Conservation (phyloP, 495 filamentous ascomycete genomes). For the Zalerion maritima region DNA sequence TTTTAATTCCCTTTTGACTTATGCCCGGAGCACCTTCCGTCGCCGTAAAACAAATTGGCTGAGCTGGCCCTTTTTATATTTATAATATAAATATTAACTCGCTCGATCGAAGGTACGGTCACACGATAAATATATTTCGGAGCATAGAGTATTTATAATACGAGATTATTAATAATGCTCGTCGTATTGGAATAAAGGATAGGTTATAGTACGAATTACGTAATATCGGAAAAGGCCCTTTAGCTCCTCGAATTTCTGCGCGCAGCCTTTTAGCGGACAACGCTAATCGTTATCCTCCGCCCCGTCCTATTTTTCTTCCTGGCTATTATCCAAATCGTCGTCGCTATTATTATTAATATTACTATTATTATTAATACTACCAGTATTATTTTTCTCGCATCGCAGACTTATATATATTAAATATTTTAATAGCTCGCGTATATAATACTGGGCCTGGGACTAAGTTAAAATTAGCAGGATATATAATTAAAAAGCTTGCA, state of each 20-base stretch:
- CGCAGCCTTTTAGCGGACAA: conserved; percentile 1
- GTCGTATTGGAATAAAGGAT: too few species aligned
- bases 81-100: too few species aligned
- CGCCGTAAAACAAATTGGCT: too few species aligned
- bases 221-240: neutral
- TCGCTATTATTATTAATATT: neutral
- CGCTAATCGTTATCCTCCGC: neutral
- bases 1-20: neutral
- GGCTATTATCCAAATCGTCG: neutral
- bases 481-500: too few species aligned
- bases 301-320: neutral
- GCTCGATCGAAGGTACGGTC: too few species aligned
- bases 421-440: neutral
- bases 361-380: neutral
- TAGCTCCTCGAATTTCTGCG: neutral
- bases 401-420: neutral
- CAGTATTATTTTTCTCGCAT: neutral
- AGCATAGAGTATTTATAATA: too few species aligned
- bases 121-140: too few species aligned
- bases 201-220: neutral
- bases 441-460: neutral
- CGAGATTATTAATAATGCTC: too few species aligned
- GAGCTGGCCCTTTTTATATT: too few species aligned
- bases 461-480: too few species aligned
- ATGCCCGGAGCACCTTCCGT: neutral